Conservation (phyloP, 208 protist genomes). For the Crithidia brevicula region DNA sequence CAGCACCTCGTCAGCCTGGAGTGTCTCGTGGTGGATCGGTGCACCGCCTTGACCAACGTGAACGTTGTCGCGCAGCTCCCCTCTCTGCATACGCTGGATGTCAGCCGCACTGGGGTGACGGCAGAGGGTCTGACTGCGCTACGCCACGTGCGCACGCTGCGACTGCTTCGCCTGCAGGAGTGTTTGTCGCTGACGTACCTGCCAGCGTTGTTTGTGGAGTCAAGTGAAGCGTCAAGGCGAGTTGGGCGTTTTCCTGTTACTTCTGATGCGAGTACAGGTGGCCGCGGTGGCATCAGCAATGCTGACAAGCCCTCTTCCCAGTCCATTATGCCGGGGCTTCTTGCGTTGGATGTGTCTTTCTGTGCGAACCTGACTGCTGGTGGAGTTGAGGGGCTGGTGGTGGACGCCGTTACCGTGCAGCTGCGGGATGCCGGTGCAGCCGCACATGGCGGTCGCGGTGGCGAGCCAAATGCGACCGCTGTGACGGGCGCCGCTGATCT, state of each 20-base stretch:
- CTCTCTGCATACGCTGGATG: slow-evolving; percentile 39
- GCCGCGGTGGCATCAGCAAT: neutral
- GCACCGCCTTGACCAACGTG: slow-evolving; percentile 21
- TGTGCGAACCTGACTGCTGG: slow-evolving; percentile 8
- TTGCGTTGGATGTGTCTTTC: slow-evolving; percentile 7
- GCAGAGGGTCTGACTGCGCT: slow-evolving; percentile 35
- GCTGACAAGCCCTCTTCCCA: neutral
- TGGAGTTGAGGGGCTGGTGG: slow-evolving; percentile 3
- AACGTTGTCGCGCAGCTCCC: slow-evolving; percentile 38
- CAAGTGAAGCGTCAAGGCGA: neutral
- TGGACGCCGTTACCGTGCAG: neutral
- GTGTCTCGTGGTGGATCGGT: slow-evolving; percentile 26
- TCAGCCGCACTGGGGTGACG: slow-evolving; percentile 40
- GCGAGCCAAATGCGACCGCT: neutral
- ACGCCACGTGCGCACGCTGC: slow-evolving; percentile 26
- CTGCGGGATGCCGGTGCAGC: slow-evolving; percentile 1
- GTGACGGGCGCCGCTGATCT: neutral
- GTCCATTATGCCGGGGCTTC: neutral
- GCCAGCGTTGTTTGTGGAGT: slow-evolving; percentile 22
- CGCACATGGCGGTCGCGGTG: neutral
- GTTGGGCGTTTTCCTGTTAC: neutral
- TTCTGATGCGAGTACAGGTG: neutral
- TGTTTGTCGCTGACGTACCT: slow-evolving; percentile 38
- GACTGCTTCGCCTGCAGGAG: slow-evolving; percentile 36
- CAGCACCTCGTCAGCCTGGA: slow-evolving; percentile 12